Conservation (phyloP, 108 stramenopile genomes). For the Skeletonema menzelii region DNA sequence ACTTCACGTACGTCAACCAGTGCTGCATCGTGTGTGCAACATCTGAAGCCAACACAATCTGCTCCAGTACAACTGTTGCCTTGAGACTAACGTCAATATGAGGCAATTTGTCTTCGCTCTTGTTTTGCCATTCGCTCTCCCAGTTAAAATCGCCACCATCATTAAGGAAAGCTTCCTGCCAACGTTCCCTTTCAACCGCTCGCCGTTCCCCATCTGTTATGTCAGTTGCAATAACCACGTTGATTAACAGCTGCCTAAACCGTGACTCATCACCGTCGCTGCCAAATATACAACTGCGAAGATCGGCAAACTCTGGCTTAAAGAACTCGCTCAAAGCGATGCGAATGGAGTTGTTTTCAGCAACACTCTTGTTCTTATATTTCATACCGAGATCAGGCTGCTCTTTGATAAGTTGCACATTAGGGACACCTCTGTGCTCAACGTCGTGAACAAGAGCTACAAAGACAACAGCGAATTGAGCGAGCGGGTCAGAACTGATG, state of each 20-base stretch:
- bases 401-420: constrained; percentile 20
- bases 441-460: constrained; percentile 54
- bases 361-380: constrained; percentile 16
- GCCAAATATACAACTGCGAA: constrained; percentile 20
- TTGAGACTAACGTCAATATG: constrained; percentile 4
- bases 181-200: constrained; percentile 15
- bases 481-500: constrained; percentile 1
- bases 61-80: constrained; percentile 25
- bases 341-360: constrained; percentile 43
- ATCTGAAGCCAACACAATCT: constrained; percentile 48
- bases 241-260: constrained; percentile 29
- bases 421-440: constrained; percentile 48
- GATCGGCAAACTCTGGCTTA: constrained; percentile 18
- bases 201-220: constrained; percentile 26
- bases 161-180: constrained; percentile 1
- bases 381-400: constrained; percentile 9
- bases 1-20: constrained; percentile 54
- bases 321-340: constrained; percentile 36
- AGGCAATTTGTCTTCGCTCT: constrained; percentile 5
- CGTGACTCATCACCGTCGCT: constrained; percentile 10
- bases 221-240: constrained; percentile 31
- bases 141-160: background rate
- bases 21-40: constrained; percentile 56
- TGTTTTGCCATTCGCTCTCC: constrained; percentile 10
- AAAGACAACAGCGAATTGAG: constrained; percentile 43